These are phyloP conservation scores for Mixia osmundae DNA, from an alignment of 1,284 basidiomycete species.

Conservation along the genomic window DNA sequence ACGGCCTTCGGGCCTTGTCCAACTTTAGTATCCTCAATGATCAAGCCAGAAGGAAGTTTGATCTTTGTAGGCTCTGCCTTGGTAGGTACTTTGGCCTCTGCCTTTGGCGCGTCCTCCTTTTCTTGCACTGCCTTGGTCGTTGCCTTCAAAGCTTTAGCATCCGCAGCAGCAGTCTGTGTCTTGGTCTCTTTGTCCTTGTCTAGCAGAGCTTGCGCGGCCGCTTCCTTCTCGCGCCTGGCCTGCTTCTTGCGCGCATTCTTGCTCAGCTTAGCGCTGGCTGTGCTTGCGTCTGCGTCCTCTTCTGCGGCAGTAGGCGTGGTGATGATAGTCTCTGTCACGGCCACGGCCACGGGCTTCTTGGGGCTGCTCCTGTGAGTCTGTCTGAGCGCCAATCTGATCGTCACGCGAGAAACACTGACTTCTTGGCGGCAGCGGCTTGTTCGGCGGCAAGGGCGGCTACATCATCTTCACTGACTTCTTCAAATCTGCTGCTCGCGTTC, in stretches of 20 bases:
- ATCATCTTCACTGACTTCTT: conserved; percentile 6
- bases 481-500: background rate
- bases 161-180: conserved; percentile 27
- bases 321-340: conserved; percentile 24
- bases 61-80: conserved; percentile 16
- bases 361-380: conserved; percentile 33
- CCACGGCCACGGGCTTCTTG: conserved; percentile 18
- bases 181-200: conserved; percentile 26
- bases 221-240: conserved; percentile 44
- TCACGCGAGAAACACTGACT: background rate
- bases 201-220: conserved; percentile 7
- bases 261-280: conserved; percentile 19
- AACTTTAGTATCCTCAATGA: conserved; percentile 47
- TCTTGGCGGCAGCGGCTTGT: conserved; percentile 1
- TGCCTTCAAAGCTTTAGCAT: conserved; percentile 12
- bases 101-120: conserved; percentile 27
- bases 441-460: no score
- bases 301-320: conserved; percentile 27
- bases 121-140: conserved; percentile 18
- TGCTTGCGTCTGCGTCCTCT: conserved; percentile 12
- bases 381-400: background rate
- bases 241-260: conserved; percentile 18
- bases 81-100: conserved; percentile 20
- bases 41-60: conserved; percentile 44
- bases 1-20: conserved; percentile 64